Conservation (phyloP, 345 rosid genomes). For the Chamaenerion angustifolium region DNA sequence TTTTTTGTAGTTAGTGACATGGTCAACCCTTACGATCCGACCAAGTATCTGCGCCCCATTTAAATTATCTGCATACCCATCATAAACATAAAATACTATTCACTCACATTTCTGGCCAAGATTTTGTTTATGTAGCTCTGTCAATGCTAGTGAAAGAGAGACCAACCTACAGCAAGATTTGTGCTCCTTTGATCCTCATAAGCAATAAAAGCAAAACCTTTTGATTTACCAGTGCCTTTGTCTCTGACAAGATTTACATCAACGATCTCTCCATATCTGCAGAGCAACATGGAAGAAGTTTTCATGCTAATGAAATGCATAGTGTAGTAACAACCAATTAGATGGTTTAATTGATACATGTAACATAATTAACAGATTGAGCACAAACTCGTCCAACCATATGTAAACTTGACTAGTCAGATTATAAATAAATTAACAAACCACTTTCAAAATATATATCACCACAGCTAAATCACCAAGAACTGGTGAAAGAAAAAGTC, state of each 20-base stretch:
- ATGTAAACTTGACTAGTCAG: too few species aligned
- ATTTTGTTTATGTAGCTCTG: not conserved
- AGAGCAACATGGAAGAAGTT: not conserved
- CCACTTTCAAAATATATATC: too few species aligned
- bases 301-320: not conserved
- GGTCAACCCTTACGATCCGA: slow-evolving; percentile 62
- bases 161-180: slow-evolving; percentile 77
- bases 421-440: too few species aligned
- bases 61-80: slow-evolving; percentile 44
- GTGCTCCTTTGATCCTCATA: slow-evolving; percentile 96
- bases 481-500: too few species aligned
- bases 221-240: slow-evolving; percentile 86
- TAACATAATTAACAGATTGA: too few species aligned
- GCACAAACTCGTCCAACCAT: too few species aligned
- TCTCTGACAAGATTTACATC: slow-evolving; percentile 87
- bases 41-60: slow-evolving; percentile 72
- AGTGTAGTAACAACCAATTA: not conserved
- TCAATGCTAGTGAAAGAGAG: slow-evolving; percentile 1
- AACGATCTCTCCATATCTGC: slow-evolving; percentile 77
- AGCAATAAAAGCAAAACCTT: slow-evolving; percentile 79
- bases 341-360: too few species aligned
- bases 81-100: too few species aligned
- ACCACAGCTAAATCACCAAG: too few species aligned
- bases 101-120: too few species aligned
- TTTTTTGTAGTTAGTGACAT: slow-evolving; percentile 55